phyloP scores from a whole-genome alignment of 83 land plant genomes.

The Thuja plicata region DNA sequence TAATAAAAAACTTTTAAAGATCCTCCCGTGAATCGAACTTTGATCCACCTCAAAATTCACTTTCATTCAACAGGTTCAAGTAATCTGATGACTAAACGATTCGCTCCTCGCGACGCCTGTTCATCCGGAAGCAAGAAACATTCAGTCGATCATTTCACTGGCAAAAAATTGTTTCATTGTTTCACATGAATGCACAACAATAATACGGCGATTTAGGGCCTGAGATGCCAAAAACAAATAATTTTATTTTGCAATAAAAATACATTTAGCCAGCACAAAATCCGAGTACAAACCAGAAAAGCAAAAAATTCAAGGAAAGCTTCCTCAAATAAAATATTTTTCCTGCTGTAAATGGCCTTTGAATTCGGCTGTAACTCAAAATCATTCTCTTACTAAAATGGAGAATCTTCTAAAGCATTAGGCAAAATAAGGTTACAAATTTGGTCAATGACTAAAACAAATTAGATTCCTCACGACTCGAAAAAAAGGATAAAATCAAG shows the following conservation, averaged over 20 bases:
- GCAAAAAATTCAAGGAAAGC: not conserved
- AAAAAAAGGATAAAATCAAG: not conserved
- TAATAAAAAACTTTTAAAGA: not conserved
- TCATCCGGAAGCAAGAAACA: not conserved
- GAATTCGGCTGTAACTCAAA: not conserved
- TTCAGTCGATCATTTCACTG: not conserved
- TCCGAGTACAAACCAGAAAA: too few relatives aligned
- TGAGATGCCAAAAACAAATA: too few relatives aligned
- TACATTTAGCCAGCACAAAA: not conserved
- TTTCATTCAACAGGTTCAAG: not conserved
- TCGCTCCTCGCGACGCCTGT: not conserved
- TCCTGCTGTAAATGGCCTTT: not conserved
- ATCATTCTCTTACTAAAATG: not conserved
- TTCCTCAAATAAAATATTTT: too few relatives aligned
- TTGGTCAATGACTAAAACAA: not conserved
- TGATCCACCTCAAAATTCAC: not conserved
- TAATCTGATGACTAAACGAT: not conserved
- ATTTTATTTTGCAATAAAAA: too few relatives aligned
- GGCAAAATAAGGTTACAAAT: not conserved
- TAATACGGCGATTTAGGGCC: not conserved
- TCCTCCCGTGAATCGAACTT: not conserved
- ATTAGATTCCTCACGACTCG: not conserved
- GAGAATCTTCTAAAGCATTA: not conserved
- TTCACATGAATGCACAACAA: not conserved
- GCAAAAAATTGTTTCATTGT: not conserved